Evolutionary conservation across 306 rosid species (phyloP), one percentile per base, ranked within the genome.

Genomic region (Amphicarpaea edgeworthii): DNA sequence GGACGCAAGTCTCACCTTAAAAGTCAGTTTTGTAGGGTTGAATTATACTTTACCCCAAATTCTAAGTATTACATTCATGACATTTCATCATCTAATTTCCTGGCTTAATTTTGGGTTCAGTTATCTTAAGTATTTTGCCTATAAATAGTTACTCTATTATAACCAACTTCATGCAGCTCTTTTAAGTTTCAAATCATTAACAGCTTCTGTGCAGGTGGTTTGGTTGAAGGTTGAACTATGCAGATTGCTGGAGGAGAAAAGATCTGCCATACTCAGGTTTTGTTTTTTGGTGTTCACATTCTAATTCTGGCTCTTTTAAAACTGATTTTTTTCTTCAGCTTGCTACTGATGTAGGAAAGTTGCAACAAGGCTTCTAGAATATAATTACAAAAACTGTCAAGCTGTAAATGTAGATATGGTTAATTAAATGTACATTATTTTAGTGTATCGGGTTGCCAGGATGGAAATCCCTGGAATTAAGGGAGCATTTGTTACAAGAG

Each of bases 181-280:
- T 68, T 68, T 71, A 82, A 76, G 81, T 70, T 87, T 78, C 78
- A 79, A 79, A 68, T 79, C 80, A 73, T 82, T 82, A 54, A 80
- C 77, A 81, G 84, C 85, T 79, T 79, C 41, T 86, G 83, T 86
- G 91, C 87, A 95, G 97, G 99, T 90, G 76, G 88, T 79, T 78
- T 95, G 90, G 93, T 71, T 92, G 91, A 95, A 95, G 91, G 99
- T 86, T 23, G 99, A 95, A 77, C 53, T 95, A 75, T 92, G 97
- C 87, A 85, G 90, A 81, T 76, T 90, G 85, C 88, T 95, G 87
- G 99, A 92, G 88, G 99, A 95, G 78, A 92, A 92, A 88, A 90
- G 97, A 90, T 78, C 92, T 83, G 84, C 97, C 66, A 42, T 89
- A 78, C 92, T 95, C 82, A 89, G 99, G 99, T 92, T 79, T 45